Evolutionary conservation across 2,329 filamentous ascomycete species (phyloP).

Genomic region (Nothophoma quercina): DNA sequence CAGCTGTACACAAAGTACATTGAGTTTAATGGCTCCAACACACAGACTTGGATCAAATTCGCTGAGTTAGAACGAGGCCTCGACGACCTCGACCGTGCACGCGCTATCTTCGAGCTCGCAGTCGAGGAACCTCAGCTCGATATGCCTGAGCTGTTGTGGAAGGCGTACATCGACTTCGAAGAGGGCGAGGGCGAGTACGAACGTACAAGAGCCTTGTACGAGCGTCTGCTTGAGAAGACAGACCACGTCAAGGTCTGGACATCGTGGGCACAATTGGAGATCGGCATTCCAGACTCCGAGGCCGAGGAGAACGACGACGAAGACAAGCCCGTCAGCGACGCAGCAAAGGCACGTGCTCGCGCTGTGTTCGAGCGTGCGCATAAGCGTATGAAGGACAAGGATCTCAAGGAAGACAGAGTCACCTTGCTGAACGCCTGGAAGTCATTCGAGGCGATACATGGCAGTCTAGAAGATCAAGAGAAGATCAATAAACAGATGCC

Average conservation of each 20-base stretch:
- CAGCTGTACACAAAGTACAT: constrained; percentile 94
- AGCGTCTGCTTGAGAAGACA: constrained; percentile 91
- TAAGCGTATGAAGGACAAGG: constrained; percentile 85
- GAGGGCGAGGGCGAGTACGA: constrained; percentile 94
- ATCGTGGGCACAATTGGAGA: constrained; percentile 97
- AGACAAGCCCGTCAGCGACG: constrained; percentile 73
- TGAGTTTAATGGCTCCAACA: constrained; percentile 88
- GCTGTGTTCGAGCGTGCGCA: constrained; percentile 86
- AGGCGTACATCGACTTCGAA: constrained; percentile 98
- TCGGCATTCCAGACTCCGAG: constrained; percentile 82
- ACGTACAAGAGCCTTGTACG: constrained; percentile 80
- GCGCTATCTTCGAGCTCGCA: constrained; percentile 91
- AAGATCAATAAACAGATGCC: constrained; percentile 94
- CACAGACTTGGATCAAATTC: constrained; percentile 95
- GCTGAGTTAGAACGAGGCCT: constrained; percentile 90
- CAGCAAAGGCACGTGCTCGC: constrained; percentile 82
- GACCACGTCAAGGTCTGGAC: constrained; percentile 99
- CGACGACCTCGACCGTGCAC: constrained; percentile 85
- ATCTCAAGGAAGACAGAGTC: constrained; percentile 92
- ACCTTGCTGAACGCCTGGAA: constrained; percentile 91
- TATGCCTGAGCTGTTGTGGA: constrained; percentile 98
- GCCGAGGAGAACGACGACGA: constrained; percentile 55
- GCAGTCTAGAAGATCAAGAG: constrained; percentile 75
- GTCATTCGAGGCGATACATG: constrained; percentile 88
- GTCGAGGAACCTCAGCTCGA: constrained; percentile 83